Evolutionary conservation across 1,284 basidiomycete species (phyloP), one percentile per base, ranked within the genome.

Genomic region (Boletus smithii): DNA sequence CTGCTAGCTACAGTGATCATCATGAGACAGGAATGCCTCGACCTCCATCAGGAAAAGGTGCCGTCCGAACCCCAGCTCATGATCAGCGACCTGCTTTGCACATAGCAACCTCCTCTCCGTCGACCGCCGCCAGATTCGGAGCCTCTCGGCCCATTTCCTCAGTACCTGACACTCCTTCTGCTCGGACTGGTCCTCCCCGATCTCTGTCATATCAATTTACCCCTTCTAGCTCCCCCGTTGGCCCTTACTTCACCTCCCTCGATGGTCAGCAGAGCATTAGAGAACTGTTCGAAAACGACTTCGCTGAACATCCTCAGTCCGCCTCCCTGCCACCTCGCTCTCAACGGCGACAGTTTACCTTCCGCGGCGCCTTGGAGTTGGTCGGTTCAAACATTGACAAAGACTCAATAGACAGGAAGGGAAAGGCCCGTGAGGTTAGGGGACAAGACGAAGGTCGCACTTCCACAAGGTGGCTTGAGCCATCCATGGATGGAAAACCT

Each of bases 171-270:
- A 83, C 83, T 0, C 86, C 86, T 10, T 79, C 83, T 5, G 69
- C 71, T 40, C 74, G 85, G 39, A 87, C 84, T 5, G 86, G 86
- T 16, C 84, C 85, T 34, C 86, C 86, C 8, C 75, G 86, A 31
- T 85, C 86, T 0, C 70, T 88, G 29, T 85, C 83, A 2, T 83
- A 80, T 61, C 75, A 73, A 18, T 79, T 81, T 55, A 74, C 78
- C n/a, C 63, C 77, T 16, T 68, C 77, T 2, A 63, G 63, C 44
- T 76, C 76, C 8, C 76, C 73, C 23, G 62, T 64, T 10, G 51
- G 59, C 14, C 69, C 67, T 7, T 65, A 66, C 30, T 47, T 45
- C 6, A 20, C 34, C 13, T 27, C 31, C 11, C 38, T 44, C 20
- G 45, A 46, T 58, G 61, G 23, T 51, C 49, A 61, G 24, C 45